phyloP scores from a whole-genome alignment of 345 rosid genomes.

The Crucihimalaya himalaica region DNA sequence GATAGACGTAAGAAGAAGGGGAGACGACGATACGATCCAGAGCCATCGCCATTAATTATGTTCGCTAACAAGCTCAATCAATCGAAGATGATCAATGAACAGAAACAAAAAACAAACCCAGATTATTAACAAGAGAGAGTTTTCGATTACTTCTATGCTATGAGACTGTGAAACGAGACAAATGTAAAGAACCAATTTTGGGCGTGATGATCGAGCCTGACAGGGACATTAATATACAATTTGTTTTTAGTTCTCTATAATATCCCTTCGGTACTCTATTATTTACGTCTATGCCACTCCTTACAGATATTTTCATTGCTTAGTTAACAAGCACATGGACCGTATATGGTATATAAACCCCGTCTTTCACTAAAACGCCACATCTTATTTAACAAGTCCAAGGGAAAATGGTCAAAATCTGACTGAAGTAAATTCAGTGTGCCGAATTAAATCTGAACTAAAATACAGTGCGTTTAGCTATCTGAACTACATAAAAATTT shows the following conservation, averaged over 20 bases:
- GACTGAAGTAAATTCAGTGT: too few species aligned
- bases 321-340: slow-evolving; percentile 22
- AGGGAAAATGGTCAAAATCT: too few species aligned
- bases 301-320: background rate
- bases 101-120: background rate
- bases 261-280: background rate
- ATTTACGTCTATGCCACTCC: slow-evolving; percentile 24
- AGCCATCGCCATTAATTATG: slow-evolving; percentile 46
- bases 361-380: background rate
- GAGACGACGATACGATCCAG: slow-evolving; percentile 43
- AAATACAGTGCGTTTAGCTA: too few species aligned
- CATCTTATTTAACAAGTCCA: too few species aligned
- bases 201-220: slow-evolving; percentile 33
- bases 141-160: slow-evolving; percentile 36
- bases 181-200: background rate
- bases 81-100: background rate
- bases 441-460: too few species aligned
- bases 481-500: too few species aligned
- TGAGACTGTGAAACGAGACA: slow-evolving; percentile 9
- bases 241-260: background rate
- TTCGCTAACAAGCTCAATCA: background rate
- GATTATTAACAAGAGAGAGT: background rate
- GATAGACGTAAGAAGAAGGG: slow-evolving; percentile 34
- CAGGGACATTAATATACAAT: background rate
- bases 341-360: background rate